These are phyloP conservation scores for Zizania latifolia DNA, from an alignment of 176 grass and related monocot species.

Conservation along the genomic window DNA sequence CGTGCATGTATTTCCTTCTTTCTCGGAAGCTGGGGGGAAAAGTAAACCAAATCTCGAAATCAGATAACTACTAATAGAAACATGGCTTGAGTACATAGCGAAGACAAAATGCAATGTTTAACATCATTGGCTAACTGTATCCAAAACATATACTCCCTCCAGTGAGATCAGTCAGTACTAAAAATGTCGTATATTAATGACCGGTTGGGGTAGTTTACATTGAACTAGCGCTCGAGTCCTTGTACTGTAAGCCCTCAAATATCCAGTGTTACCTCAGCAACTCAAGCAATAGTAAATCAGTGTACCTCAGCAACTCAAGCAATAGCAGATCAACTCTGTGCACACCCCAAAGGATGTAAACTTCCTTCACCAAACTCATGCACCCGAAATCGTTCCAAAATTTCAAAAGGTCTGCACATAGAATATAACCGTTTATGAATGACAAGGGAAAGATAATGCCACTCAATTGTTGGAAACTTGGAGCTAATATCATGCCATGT, in stretches of 20 bases:
- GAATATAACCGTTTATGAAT: conserved; percentile 1
- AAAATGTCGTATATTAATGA: no score
- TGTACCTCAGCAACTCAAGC: conserved; percentile 26
- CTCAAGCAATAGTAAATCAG: not conserved
- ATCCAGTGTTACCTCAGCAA: conserved; percentile 23
- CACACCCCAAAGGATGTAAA: conserved; percentile 73
- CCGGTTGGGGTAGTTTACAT: no score
- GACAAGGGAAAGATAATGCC: conserved; percentile 11
- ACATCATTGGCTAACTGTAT: not conserved
- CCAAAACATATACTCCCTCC: conserved; percentile 8
- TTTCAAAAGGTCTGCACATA: conserved; percentile 56
- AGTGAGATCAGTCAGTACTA: no score
- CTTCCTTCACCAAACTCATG: conserved; percentile 82
- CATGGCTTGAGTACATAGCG: not conserved
- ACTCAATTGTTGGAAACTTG: not conserved
- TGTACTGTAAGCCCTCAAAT: not conserved
- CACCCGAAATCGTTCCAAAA: conserved; percentile 72
- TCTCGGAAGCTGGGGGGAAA: not conserved
- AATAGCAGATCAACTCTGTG: conserved; percentile 61
- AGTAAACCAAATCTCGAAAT: not conserved
- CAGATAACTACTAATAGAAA: not conserved
- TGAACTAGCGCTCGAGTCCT: not conserved
- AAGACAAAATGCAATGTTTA: not conserved
- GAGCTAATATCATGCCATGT: not conserved
- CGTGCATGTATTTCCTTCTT: not conserved